Conservation (phyloP, 768 basidiomycete genomes). For the Tulasnella sp. region DNA sequence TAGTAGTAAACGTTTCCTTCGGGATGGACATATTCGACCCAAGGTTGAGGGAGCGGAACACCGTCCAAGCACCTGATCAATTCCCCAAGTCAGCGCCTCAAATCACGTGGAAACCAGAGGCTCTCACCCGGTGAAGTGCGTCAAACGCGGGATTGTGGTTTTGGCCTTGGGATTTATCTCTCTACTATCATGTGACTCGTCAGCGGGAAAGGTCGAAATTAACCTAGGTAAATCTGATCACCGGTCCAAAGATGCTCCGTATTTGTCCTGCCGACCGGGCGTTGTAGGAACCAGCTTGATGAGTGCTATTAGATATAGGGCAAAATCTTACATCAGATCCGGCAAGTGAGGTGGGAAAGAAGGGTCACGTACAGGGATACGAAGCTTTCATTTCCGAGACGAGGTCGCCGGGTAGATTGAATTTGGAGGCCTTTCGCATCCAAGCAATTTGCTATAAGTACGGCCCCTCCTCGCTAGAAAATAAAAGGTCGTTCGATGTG, state of each 20-base stretch:
- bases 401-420: too few species aligned
- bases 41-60: not conserved
- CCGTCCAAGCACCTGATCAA: not conserved
- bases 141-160: not conserved
- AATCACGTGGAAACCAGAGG: not conserved
- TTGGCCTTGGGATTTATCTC: not conserved
- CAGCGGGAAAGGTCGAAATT: not conserved
- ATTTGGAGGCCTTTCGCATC: too few species aligned
- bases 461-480: too few species aligned
- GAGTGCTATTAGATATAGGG: not conserved
- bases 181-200: not conserved
- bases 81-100: not conserved
- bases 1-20: not conserved
- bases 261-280: not conserved
- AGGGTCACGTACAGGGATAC: not conserved
- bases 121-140: not conserved
- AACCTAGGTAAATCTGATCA: not conserved
- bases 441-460: too few species aligned
- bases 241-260: not conserved
- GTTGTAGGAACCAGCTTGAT: not conserved
- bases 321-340: not conserved
- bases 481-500: too few species aligned
- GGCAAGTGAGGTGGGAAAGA: not conserved
- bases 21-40: not conserved
- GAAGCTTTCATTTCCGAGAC: too few species aligned